Percentiles rank a stretch among this genome's conserved stretches.
Conservation (phyloP, 1,139 yeast species). For the Pichia sp. region DNA sequence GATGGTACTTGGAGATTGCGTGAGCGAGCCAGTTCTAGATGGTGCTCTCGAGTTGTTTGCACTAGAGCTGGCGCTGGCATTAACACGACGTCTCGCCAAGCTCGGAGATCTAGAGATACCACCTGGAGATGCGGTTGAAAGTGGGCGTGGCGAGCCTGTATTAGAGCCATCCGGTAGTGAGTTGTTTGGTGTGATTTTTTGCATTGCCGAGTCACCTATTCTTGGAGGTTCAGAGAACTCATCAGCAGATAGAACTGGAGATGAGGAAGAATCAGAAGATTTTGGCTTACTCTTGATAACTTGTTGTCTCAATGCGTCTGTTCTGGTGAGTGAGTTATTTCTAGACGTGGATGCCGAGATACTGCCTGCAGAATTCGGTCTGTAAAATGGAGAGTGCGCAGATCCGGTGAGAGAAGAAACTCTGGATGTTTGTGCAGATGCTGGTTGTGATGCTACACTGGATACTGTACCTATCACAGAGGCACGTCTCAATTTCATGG, state of each 20-base stretch:
- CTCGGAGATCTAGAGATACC: constrained; percentile 1
- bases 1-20: constrained; percentile 3
- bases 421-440: constrained; percentile 1
- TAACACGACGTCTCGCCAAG: constrained; percentile 1
- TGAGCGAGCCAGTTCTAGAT: constrained; percentile 21
- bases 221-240: constrained; percentile 8
- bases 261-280: neutral
- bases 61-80: neutral
- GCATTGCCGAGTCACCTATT: constrained; percentile 3
- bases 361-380: neutral
- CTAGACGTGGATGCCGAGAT: constrained; percentile 1
- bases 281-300: neutral
- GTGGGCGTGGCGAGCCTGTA: neutral
- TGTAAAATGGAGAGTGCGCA: constrained; percentile 7
- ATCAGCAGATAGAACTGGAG: neutral
- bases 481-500: neutral
- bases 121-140: neutral
- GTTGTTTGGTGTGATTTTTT: constrained; percentile 4
- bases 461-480: constrained; percentile 1
- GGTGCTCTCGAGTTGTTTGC: constrained; percentile 1
- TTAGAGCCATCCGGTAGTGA: neutral
- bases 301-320: constrained; percentile 1
- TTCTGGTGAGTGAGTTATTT: constrained; percentile 10
- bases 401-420: constrained; percentile 5
- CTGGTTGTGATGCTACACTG: neutral